Conservation (phyloP, 495 filamentous ascomycete species). For the Venustampulla echinocandica region DNA sequence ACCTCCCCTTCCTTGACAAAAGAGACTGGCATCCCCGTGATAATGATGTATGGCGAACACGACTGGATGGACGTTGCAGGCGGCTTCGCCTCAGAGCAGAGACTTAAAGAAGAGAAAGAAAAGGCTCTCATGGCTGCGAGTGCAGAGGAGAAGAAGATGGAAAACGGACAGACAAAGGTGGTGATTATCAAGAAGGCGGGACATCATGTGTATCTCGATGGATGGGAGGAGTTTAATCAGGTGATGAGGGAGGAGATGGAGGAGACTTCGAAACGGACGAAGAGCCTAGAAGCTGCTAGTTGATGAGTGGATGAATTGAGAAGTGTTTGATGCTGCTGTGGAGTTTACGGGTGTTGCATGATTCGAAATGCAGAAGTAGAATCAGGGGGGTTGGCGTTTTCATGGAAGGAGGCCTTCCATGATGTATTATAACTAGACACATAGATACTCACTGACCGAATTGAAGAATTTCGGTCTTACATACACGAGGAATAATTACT, state of each 20-base stretch:
- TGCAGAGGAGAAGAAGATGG: conserved; percentile 57
- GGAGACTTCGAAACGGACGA: conserved; percentile 52
- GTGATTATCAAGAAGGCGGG: conserved; percentile 72
- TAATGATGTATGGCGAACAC: conserved; percentile 92
- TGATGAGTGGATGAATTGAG: not conserved
- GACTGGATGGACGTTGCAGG: conserved; percentile 98
- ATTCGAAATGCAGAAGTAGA: too few relatives aligned
- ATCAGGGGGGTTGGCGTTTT: too few relatives aligned
- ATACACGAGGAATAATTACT: too few relatives aligned
- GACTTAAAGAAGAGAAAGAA: conserved; percentile 59
- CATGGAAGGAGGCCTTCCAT: too few relatives aligned
- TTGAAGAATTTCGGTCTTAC: too few relatives aligned
- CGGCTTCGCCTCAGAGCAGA: conserved; percentile 71
- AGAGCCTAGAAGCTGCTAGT: conserved; percentile 9
- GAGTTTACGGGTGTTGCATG: too few relatives aligned
- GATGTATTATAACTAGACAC: too few relatives aligned
- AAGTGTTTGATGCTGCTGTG: not conserved
- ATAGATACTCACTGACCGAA: not conserved
- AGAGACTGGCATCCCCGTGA: conserved; percentile 73
- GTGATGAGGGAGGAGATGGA: conserved; percentile 69
- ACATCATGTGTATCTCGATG: conserved; percentile 91
- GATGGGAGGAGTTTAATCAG: conserved; percentile 80
- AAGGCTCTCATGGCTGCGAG: conserved; percentile 49
- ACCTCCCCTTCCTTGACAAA: conserved; percentile 24
- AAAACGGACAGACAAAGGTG: conserved; percentile 81